A percentile compares a stretch with the other conserved stretches of the same genome.
Conservation (phyloP, 148 eudicot genomes). For the Polygonum maritimum region DNA sequence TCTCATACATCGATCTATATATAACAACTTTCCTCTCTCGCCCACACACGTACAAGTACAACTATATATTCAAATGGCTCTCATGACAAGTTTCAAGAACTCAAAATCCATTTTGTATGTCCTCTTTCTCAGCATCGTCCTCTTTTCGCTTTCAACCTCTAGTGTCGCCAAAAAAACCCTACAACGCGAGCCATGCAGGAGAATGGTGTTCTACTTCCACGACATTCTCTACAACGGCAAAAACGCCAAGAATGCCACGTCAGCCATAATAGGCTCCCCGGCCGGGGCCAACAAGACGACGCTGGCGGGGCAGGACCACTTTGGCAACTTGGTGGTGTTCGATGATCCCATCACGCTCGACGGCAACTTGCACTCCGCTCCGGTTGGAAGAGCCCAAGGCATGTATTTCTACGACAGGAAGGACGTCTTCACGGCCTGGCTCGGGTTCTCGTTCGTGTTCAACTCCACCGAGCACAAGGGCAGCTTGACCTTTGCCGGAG, state of each 20-base stretch:
- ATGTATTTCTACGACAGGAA: slow-evolving; percentile 48
- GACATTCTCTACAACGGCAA: slow-evolving; percentile 51
- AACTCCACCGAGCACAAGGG: slow-evolving; percentile 40
- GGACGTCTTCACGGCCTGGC: slow-evolving; percentile 43
- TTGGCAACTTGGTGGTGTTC: slow-evolving; percentile 54
- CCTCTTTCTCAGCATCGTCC: neutral
- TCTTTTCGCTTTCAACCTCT: neutral
- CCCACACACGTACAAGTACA: no score
- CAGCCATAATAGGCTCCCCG: slow-evolving; percentile 48
- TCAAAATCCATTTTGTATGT: neutral
- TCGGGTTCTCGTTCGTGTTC: slow-evolving; percentile 45
- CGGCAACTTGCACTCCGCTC: slow-evolving; percentile 39
- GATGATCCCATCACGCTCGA: slow-evolving; percentile 67
- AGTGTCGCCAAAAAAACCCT: neutral
- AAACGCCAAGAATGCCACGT: slow-evolving; percentile 42
- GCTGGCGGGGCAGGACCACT: slow-evolving; percentile 25
- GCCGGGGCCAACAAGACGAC: slow-evolving; percentile 39
- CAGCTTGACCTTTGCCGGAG: slow-evolving; percentile 49
- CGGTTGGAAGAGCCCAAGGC: slow-evolving; percentile 64
- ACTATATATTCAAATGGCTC: neutral
- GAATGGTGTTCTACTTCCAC: slow-evolving; percentile 39
- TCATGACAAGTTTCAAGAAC: neutral
- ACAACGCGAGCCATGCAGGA: slow-evolving; percentile 29
- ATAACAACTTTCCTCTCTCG: neutral
- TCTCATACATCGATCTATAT: neutral